phyloP scores from a whole-genome alignment of 805 yeast genomes.

The Candida qinlingensis region DNA sequence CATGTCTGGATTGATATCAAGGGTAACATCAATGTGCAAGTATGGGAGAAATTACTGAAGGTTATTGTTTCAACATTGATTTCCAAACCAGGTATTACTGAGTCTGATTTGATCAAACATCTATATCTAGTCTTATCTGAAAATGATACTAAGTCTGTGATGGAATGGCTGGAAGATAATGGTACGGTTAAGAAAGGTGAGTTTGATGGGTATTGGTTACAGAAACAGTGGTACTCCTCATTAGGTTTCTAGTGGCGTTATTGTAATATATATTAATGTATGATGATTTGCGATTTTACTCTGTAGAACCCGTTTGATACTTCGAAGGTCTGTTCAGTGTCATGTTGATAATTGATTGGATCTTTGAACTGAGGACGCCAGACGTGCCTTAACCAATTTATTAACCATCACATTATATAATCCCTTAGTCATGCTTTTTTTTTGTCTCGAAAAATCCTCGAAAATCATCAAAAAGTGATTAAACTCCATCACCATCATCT shows the following conservation, averaged over 20 bases:
- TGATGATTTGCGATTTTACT: neutral
- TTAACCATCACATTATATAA: no score
- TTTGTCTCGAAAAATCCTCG: no score
- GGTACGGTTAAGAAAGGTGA: slow-evolving; percentile 31
- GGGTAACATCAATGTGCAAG: slow-evolving; percentile 49
- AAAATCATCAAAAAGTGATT: no score
- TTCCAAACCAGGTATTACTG: slow-evolving; percentile 50
- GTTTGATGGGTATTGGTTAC: slow-evolving; percentile 38
- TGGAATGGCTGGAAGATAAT: slow-evolving; percentile 42
- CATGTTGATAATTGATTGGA: no score
- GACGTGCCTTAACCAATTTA: no score
- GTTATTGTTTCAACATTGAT: slow-evolving; percentile 41
- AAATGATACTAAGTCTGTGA: slow-evolving; percentile 33
- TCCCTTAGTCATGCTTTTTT: no score
- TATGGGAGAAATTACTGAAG: slow-evolving; percentile 58
- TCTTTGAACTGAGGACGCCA: no score
- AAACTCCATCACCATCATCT: no score
- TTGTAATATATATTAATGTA: neutral
- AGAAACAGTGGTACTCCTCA: slow-evolving; percentile 40
- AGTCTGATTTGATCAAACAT: slow-evolving; percentile 18
- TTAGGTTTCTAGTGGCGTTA: slow-evolving; percentile 25
- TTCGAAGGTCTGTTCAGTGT: no score
- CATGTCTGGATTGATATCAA: slow-evolving; percentile 66
- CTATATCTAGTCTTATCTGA: slow-evolving; percentile 14
- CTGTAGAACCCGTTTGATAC: no score